Evolutionary conservation across 495 filamentous ascomycete species (phyloP).

Genomic region (Xylona heveae): DNA sequence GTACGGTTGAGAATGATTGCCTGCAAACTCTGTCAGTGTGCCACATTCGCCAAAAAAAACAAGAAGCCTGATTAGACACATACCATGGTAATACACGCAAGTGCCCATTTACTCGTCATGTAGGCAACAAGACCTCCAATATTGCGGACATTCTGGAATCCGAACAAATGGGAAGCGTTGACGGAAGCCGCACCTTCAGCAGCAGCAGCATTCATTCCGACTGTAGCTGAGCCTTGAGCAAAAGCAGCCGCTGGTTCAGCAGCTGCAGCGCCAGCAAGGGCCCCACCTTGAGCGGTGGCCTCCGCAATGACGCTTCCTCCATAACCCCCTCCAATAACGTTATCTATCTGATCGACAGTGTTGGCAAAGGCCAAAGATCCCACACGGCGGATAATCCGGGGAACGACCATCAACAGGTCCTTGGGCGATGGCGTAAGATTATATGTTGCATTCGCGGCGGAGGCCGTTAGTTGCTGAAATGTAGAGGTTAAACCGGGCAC

Average conservation of each 20-base stretch:
- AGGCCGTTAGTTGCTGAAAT: constrained; percentile 4
- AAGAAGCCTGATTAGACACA: constrained; percentile 7
- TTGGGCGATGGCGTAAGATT: constrained; percentile 12
- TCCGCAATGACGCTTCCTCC: constrained; percentile 39
- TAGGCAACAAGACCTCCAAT: constrained; percentile 84
- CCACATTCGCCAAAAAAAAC: neutral
- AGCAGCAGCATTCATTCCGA: too few relatives aligned
- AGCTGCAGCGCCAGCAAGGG: constrained; percentile 16
- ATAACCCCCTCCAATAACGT: constrained; percentile 23
- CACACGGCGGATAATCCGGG: constrained; percentile 39
- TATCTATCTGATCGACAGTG: constrained; percentile 40
- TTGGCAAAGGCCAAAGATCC: constrained; percentile 32
- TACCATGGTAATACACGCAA: constrained; percentile 63
- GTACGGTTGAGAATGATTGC: constrained; percentile 81
- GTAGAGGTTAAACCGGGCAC: constrained; percentile 6
- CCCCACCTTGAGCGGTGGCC: constrained; percentile 19
- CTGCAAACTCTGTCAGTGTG: constrained; percentile 14
- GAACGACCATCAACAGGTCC: constrained; percentile 36
- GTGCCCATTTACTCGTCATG: constrained; percentile 81
- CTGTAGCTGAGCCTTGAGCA: constrained; percentile 3
- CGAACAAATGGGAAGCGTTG: constrained; percentile 5
- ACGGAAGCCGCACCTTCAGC: constrained; percentile 1
- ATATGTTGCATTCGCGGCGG: constrained; percentile 7
- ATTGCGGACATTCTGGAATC: constrained; percentile 24
- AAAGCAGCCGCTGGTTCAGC: neutral